Percentiles rank a stretch among this genome's conserved stretches.
Conservation (phyloP, 768 basidiomycete species). For the Boletellus sp. region DNA sequence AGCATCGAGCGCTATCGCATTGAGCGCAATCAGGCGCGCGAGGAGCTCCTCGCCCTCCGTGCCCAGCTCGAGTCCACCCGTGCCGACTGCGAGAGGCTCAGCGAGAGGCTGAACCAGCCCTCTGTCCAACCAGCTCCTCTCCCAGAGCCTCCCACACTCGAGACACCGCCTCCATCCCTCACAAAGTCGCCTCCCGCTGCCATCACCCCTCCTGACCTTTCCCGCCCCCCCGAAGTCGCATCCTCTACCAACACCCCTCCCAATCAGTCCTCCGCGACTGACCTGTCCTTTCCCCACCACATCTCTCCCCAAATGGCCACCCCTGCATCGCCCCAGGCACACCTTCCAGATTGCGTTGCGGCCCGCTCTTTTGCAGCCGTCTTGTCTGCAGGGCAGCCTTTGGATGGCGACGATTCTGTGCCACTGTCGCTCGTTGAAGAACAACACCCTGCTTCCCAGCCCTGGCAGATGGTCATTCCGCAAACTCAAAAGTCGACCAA, state of each 20-base stretch:
- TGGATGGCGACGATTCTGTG: constrained; percentile 22
- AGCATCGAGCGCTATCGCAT: constrained; percentile 31
- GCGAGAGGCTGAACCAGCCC: constrained; percentile 17
- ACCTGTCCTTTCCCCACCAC: constrained; percentile 22
- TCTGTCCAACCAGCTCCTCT: neutral
- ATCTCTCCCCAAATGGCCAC: constrained; percentile 25
- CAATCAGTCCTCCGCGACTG: constrained; percentile 14
- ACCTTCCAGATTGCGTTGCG: constrained; percentile 33
- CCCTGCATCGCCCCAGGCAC: constrained; percentile 33
- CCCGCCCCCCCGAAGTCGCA: neutral
- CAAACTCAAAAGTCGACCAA: constrained; percentile 17
- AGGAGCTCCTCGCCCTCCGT: constrained; percentile 31
- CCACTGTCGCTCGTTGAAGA: constrained; percentile 25
- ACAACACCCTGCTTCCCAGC: constrained; percentile 8
- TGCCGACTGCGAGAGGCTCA: constrained; percentile 32
- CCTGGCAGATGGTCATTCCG: constrained; percentile 24
- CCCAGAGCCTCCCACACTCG: constrained; percentile 4
- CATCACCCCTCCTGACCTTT: constrained; percentile 4
- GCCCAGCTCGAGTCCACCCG: constrained; percentile 32
- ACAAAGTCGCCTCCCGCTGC: constrained; percentile 3
- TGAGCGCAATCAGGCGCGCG: constrained; percentile 36
- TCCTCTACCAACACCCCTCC: constrained; percentile 5
- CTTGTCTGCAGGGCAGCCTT: constrained; percentile 27
- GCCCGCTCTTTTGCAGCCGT: constrained; percentile 34
- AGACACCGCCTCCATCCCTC: constrained; percentile 1